Evolutionary conservation across 1,284 basidiomycete species (phyloP).

Genomic region (Golubevia pallescens): DNA sequence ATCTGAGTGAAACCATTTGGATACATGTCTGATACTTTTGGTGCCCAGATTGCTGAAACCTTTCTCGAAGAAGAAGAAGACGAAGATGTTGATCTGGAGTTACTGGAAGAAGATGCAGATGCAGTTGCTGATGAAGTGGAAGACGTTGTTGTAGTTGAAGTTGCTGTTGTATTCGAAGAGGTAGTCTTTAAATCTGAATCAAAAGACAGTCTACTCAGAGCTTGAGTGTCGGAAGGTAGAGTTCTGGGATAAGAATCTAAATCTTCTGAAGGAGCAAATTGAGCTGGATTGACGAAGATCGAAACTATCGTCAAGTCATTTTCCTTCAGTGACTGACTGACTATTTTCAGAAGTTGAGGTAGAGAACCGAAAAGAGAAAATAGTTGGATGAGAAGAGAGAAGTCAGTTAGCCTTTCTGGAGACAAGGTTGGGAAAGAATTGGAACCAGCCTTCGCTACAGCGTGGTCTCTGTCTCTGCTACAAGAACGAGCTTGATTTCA

Average conservation of each 20-base stretch:
- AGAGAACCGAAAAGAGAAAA: background rate
- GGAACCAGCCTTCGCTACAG: too few relatives aligned
- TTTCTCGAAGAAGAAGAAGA: slow-evolving; percentile 18
- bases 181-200: slow-evolving; percentile 18
- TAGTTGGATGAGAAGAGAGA: background rate
- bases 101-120: too few relatives aligned
- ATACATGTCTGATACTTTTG: slow-evolving; percentile 71
- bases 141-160: too few relatives aligned
- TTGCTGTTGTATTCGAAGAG: too few relatives aligned
- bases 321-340: slow-evolving; percentile 73
- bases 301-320: slow-evolving; percentile 90
- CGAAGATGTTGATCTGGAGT: slow-evolving; percentile 25
- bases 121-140: too few relatives aligned
- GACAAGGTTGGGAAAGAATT: too few relatives aligned
- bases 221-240: slow-evolving; percentile 34
- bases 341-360: slow-evolving; percentile 27
- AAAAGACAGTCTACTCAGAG: slow-evolving; percentile 66
- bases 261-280: slow-evolving; percentile 96
- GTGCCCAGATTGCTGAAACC: slow-evolving; percentile 33
- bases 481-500: too few relatives aligned
- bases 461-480: too few relatives aligned
- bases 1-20: slow-evolving; percentile 81
- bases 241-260: slow-evolving; percentile 88
- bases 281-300: slow-evolving; percentile 96
- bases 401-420: slow-evolving; percentile 3